A percentile compares a stretch with the other conserved stretches of the same genome.
These are phyloP conservation scores for Brassica juncea DNA, from an alignment of 345 rosid species.

Conservation along the genomic window DNA sequence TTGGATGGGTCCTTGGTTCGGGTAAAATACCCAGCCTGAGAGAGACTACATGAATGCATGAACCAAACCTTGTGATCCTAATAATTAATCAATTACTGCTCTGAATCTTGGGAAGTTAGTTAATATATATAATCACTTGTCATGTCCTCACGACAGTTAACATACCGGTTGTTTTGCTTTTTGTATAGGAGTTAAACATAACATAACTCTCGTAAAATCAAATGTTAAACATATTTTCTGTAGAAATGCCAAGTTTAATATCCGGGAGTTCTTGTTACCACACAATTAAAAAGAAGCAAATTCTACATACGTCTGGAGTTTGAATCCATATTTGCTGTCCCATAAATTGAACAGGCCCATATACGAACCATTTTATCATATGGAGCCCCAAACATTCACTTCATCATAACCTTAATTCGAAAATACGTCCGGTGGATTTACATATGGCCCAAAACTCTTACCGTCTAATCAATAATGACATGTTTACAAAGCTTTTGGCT, in stretches of 20 bases:
- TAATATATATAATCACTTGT: not conserved
- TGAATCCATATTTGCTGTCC: too few relatives aligned
- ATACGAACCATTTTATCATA: not conserved
- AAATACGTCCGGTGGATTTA: not conserved
- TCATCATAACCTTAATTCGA: not conserved
- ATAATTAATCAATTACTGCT: too few relatives aligned
- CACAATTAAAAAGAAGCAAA: not conserved
- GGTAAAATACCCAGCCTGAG: too few relatives aligned
- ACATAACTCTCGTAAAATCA: not conserved
- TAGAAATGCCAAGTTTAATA: too few relatives aligned
- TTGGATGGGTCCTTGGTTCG: too few relatives aligned
- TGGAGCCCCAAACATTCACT: not conserved
- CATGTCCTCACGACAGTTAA: not conserved
- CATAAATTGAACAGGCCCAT: not conserved
- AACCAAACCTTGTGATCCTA: too few relatives aligned
- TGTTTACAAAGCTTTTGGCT: not conserved
- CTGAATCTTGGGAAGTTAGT: too few relatives aligned
- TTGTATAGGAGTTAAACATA: not conserved
- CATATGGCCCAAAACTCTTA: not conserved
- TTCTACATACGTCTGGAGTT: not conserved
- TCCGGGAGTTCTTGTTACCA: not conserved
- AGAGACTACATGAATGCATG: too few relatives aligned
- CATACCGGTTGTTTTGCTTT: not conserved
- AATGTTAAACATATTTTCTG: too few relatives aligned
- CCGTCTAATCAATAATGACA: not conserved